A percentile compares a stretch with the other conserved stretches of the same genome.
Conservation (phyloP, 345 rosid species). For the Populus tremula region DNA sequence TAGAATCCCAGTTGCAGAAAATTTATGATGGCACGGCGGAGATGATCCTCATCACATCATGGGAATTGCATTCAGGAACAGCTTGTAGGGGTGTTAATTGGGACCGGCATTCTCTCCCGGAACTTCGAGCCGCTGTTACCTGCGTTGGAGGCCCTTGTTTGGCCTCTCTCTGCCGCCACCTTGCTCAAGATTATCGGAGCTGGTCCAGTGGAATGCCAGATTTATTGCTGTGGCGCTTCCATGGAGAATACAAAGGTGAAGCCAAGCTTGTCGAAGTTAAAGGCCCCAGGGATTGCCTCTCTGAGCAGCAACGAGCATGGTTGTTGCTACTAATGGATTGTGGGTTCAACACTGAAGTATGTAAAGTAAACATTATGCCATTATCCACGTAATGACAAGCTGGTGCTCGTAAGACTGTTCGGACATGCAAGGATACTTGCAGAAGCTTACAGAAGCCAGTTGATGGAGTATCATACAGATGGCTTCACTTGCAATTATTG, state of each 20-base stretch:
- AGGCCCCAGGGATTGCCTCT: constrained; percentile 75
- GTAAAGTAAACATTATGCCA: constrained; percentile 55
- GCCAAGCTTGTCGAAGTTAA: constrained; percentile 97
- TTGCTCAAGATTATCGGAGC: constrained; percentile 75
- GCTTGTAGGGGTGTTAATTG: constrained; percentile 79
- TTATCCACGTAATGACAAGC: background rate
- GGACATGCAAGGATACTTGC: too few relatives aligned
- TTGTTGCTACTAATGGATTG: constrained; percentile 73
- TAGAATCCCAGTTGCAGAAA: constrained; percentile 58
- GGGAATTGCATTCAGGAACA: constrained; percentile 67
- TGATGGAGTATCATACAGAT: too few relatives aligned
- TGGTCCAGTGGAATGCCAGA: constrained; percentile 99
- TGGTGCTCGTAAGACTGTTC: background rate
- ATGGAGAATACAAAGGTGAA: constrained; percentile 71
- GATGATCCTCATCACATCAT: constrained; percentile 71
- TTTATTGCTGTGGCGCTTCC: constrained; percentile 82
- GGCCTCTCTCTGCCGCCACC: constrained; percentile 65
- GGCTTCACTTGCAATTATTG: too few relatives aligned
- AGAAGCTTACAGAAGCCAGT: too few relatives aligned
- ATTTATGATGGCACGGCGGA: constrained; percentile 74
- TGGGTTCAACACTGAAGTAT: constrained; percentile 78
- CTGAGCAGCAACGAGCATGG: constrained; percentile 94
- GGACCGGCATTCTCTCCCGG: constrained; percentile 65
- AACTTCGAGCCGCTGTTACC: constrained; percentile 78
- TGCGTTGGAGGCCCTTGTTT: constrained; percentile 72